phyloP scores from a whole-genome alignment of 371 early-diverging fungal genomes.

The Apophysomyces elegans region DNA sequence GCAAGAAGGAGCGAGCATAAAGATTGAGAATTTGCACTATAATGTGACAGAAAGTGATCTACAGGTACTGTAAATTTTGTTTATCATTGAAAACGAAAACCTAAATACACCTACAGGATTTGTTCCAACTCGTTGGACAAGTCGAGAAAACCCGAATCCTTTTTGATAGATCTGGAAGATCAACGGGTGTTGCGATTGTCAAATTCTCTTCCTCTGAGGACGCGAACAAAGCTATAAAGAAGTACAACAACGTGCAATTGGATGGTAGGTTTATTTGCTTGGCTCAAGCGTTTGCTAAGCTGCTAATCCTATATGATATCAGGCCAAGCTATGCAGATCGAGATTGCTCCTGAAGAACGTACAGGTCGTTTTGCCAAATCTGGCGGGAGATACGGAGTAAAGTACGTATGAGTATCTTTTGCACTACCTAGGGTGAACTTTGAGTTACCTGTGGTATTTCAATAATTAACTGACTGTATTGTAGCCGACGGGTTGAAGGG shows the following conservation, averaged over 20 bases:
- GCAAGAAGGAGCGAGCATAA: slow-evolving; percentile 19
- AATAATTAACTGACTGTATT: slow-evolving; percentile 10
- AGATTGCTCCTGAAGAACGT: slow-evolving; percentile 21
- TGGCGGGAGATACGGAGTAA: slow-evolving; percentile 2
- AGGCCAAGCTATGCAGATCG: slow-evolving; percentile 43
- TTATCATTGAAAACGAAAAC: slow-evolving; percentile 21
- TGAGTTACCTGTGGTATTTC: neutral
- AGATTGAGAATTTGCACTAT: slow-evolving; percentile 45
- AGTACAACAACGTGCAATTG: slow-evolving; percentile 45
- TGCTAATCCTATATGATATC: neutral
- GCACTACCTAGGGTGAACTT: neutral
- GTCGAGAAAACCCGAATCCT: slow-evolving; percentile 34
- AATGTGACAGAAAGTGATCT: slow-evolving; percentile 48
- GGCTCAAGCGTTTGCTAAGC: neutral
- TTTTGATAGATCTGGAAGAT: slow-evolving; percentile 50
- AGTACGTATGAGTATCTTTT: slow-evolving; percentile 14
- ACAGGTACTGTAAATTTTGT: slow-evolving; percentile 18
- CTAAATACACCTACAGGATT: slow-evolving; percentile 27
- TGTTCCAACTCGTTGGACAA: slow-evolving; percentile 45
- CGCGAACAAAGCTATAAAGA: slow-evolving; percentile 43
- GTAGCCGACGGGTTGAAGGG: neutral
- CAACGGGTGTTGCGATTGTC: slow-evolving; percentile 43
- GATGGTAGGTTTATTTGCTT: slow-evolving; percentile 31
- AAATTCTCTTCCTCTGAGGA: slow-evolving; percentile 28
- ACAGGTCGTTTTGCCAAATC: slow-evolving; percentile 2